Conservation (phyloP, 176 grass and related monocot species). For the Ensete ventricosum region DNA sequence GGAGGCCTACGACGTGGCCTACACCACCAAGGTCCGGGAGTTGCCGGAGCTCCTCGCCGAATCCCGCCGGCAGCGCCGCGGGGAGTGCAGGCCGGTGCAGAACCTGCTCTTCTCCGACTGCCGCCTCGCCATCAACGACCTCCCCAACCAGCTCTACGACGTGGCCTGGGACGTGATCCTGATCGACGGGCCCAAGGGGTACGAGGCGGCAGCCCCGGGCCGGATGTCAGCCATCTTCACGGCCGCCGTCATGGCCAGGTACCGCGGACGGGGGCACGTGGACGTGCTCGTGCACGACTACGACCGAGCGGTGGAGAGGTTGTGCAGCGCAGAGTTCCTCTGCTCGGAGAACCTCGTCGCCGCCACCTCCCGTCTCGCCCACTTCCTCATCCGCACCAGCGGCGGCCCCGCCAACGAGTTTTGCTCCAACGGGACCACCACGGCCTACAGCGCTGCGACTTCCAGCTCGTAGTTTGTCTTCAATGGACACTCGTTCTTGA, state of each 20-base stretch:
- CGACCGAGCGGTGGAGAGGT: constrained; percentile 52
- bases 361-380: constrained; percentile 34
- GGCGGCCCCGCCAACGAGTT: constrained; percentile 30
- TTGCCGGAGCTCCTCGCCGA: not conserved
- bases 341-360: constrained; percentile 47
- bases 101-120: constrained; percentile 5
- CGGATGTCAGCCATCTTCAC: not conserved
- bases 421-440: constrained; percentile 28
- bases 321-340: constrained; percentile 53
- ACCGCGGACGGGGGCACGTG: not conserved
- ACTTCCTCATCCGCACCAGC: constrained; percentile 42
- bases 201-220: not conserved
- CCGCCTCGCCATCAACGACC: constrained; percentile 1
- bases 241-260: not conserved
- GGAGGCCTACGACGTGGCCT: constrained; percentile 4
- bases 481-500: too few relatives aligned
- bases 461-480: too few relatives aligned
- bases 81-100: not conserved
- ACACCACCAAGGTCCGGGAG: not conserved
- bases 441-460: not conserved
- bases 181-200: not conserved
- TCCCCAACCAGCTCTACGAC: constrained; percentile 1
- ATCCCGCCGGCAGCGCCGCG: not conserved
- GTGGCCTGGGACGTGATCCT: constrained; percentile 1
- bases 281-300: constrained; percentile 83